These are phyloP conservation scores for Diaporthe ilicicola DNA, from an alignment of 2,329 filamentous ascomycete genomes.

Conservation along the genomic window DNA sequence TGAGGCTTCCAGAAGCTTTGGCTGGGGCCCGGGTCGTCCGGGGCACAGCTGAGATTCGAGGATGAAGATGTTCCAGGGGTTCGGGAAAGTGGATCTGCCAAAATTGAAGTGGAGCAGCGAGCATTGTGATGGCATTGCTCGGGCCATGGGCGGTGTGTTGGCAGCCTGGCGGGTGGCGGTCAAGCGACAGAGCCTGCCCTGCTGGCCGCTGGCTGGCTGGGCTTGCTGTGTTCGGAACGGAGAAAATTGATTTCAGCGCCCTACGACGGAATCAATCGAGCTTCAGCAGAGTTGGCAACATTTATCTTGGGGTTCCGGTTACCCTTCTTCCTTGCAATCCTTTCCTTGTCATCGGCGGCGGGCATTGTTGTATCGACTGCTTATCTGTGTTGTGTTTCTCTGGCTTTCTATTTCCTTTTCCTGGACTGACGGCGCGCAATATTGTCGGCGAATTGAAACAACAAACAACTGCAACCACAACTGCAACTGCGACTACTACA, in stretches of 20 bases:
- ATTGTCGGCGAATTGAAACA: slow-evolving; percentile 25
- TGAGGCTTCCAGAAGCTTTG: slow-evolving; percentile 23
- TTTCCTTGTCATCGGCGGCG: slow-evolving; percentile 27
- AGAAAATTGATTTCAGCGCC: slow-evolving; percentile 13
- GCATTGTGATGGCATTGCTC: slow-evolving; percentile 25
- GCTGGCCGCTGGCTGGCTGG: background rate
- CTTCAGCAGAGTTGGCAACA: background rate
- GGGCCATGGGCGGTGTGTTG: slow-evolving; percentile 30
- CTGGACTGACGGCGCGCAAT: slow-evolving; percentile 14
- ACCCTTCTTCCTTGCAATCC: slow-evolving; percentile 19
- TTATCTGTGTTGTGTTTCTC: slow-evolving; percentile 23
- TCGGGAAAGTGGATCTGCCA: slow-evolving; percentile 31
- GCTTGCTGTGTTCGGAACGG: background rate
- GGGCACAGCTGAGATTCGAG: slow-evolving; percentile 28
- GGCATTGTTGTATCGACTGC: slow-evolving; percentile 25
- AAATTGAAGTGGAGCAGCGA: slow-evolving; percentile 31
- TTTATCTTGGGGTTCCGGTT: background rate
- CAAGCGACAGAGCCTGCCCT: slow-evolving; percentile 18
- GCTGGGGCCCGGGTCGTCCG: slow-evolving; percentile 19
- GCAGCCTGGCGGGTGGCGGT: slow-evolving; percentile 25
- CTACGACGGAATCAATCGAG: background rate
- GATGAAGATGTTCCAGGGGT: slow-evolving; percentile 28
- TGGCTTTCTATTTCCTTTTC: slow-evolving; percentile 15
- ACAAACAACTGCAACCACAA: no score
- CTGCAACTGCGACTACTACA: background rate